Evolutionary conservation across 192 early-diverging fungal genomes (phyloP).

Genomic region (Coemansia sp.): DNA sequence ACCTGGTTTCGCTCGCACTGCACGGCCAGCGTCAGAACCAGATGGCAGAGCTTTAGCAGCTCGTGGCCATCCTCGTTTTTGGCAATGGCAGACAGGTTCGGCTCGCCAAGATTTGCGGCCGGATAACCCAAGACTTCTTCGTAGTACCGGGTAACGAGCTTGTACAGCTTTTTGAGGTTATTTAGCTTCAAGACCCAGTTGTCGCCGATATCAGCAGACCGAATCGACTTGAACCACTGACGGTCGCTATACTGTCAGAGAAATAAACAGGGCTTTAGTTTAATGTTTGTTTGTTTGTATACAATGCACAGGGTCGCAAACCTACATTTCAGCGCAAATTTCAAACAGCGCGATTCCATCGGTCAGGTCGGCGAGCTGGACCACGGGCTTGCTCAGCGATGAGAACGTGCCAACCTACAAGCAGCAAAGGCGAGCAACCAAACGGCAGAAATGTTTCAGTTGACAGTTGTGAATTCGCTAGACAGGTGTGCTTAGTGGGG

Average conservation of each 20-base stretch:
- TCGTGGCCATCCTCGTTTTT: slow-evolving; percentile 73
- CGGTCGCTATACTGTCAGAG: slow-evolving; percentile 64
- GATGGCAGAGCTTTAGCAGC: slow-evolving; percentile 73
- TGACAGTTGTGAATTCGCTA: too few relatives aligned
- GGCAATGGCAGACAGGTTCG: slow-evolving; percentile 83
- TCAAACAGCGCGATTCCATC: slow-evolving; percentile 82
- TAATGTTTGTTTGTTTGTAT: background rate
- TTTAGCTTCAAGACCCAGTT: slow-evolving; percentile 97
- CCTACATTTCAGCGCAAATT: slow-evolving; percentile 82
- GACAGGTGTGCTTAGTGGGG: too few relatives aligned
- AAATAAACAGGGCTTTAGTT: background rate
- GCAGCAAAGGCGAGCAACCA: background rate
- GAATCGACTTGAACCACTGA: slow-evolving; percentile 83
- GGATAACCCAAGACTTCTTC: slow-evolving; percentile 81
- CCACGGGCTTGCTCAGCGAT: slow-evolving; percentile 41
- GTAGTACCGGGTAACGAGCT: slow-evolving; percentile 79
- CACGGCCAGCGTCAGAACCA: slow-evolving; percentile 85
- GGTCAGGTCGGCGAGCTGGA: slow-evolving; percentile 61
- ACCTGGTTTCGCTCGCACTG: slow-evolving; percentile 80
- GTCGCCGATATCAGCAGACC: slow-evolving; percentile 70
- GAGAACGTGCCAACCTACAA: slow-evolving; percentile 48
- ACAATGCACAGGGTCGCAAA: background rate
- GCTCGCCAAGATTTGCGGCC: slow-evolving; percentile 59
- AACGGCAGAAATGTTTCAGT: too few relatives aligned
- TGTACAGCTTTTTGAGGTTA: slow-evolving; percentile 87